Conservation (phyloP, 345 rosid species). For the Erucastrum elatum region DNA sequence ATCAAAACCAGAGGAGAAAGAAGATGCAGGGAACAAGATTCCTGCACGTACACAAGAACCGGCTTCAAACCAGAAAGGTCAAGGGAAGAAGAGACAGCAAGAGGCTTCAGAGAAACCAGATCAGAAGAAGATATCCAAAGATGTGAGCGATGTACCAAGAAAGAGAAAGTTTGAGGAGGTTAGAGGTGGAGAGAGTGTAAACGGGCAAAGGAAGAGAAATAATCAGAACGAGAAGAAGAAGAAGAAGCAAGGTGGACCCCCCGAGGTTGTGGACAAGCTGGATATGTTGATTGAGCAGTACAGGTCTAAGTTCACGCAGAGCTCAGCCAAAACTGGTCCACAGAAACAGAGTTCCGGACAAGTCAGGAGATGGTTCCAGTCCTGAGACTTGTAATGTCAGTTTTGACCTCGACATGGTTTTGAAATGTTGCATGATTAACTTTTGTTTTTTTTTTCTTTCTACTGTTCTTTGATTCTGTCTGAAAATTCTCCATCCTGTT, state of each 20-base stretch:
- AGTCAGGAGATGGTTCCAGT: constrained; percentile 68
- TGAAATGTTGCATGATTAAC: not conserved
- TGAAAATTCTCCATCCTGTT: not conserved
- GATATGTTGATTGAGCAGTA: constrained; percentile 72
- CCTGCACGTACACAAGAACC: constrained; percentile 32
- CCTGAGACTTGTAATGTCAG: constrained; percentile 31
- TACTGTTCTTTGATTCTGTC: not conserved
- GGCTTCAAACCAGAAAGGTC: constrained; percentile 37
- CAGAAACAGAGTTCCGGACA: constrained; percentile 49
- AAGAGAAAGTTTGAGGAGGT: constrained; percentile 51
- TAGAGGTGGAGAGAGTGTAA: constrained; percentile 34
- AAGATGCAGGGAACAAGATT: constrained; percentile 42
- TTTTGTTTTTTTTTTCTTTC: not conserved
- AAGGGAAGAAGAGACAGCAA: constrained; percentile 34
- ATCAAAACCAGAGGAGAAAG: constrained; percentile 27
- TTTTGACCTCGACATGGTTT: not conserved
- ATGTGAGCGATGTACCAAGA: constrained; percentile 21
- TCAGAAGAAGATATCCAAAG: constrained; percentile 29
- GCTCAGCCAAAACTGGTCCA: constrained; percentile 47
- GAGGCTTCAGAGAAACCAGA: constrained; percentile 32
- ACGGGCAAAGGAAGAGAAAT: constrained; percentile 44
- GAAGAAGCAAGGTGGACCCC: constrained; percentile 41
- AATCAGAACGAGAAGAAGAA: constrained; percentile 45
- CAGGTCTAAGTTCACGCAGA: constrained; percentile 63
- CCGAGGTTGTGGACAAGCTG: constrained; percentile 60